Conservation (phyloP, 2,329 filamentous ascomycete genomes). For the Fusarium sterilihyphosum region DNA sequence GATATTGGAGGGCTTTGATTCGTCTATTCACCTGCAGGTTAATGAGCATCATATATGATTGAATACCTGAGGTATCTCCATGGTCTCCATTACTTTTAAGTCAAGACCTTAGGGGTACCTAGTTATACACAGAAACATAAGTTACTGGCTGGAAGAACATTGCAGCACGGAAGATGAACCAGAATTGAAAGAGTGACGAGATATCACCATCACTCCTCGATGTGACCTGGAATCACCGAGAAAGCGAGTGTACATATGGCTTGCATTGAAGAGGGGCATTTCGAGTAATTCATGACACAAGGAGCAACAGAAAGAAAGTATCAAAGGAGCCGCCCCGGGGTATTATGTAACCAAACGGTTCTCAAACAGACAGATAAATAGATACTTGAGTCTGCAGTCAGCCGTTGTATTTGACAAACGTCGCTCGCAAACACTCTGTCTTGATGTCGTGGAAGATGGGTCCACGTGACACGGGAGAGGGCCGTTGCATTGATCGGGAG, state of each 20-base stretch:
- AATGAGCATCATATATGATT: not conserved
- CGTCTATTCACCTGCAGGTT: not conserved
- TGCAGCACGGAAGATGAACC: not conserved
- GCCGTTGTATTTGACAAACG: not conserved
- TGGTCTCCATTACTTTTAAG: not conserved
- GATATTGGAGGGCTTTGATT: not conserved
- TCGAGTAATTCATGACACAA: not conserved
- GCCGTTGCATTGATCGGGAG: conserved; percentile 5
- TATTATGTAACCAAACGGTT: not conserved
- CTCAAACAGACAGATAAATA: not conserved
- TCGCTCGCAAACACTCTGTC: not conserved
- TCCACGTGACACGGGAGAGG: conserved; percentile 14
- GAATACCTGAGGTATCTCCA: not conserved
- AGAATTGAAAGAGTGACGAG: not conserved
- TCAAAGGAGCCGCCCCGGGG: not conserved
- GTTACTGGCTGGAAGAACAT: not conserved
- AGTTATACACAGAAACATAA: not conserved
- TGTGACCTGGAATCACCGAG: not conserved
- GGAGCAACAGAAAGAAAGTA: not conserved
- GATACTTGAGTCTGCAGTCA: not conserved
- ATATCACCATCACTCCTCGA: not conserved
- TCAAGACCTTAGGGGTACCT: not conserved
- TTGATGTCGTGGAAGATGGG: not conserved
- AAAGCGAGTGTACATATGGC: not conserved
- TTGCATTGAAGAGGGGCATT: not conserved